phyloP scores from a whole-genome alignment of 176 grass and related monocot species.

The Carex cristatella region DNA sequence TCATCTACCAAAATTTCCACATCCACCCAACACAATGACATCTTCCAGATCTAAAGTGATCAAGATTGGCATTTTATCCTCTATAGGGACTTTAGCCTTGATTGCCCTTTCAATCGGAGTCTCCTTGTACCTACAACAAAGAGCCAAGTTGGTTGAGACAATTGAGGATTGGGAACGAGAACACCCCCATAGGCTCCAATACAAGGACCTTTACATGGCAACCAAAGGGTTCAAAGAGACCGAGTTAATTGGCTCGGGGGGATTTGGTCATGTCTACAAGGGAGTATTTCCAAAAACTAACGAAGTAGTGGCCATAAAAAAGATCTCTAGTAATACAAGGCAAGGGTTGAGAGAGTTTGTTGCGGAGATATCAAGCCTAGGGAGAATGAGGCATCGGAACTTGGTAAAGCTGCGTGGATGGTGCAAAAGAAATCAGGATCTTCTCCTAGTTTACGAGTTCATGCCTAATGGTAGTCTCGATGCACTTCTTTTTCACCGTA shows the following conservation, averaged over 20 bases:
- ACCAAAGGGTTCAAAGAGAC: conserved; percentile 41
- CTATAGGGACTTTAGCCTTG: conserved; percentile 8
- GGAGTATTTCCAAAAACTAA: conserved; percentile 24
- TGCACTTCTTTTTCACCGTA: conserved; percentile 3
- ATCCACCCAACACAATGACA: not conserved
- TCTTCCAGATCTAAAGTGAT: conserved; percentile 21
- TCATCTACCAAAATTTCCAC: conserved; percentile 2
- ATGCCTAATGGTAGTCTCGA: conserved; percentile 45
- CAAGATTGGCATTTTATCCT: not conserved
- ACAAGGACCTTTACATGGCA: conserved; percentile 31
- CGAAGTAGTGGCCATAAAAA: conserved; percentile 38
- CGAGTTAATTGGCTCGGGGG: conserved; percentile 30
- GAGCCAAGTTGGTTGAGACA: conserved; percentile 24
- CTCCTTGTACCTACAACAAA: conserved; percentile 12
- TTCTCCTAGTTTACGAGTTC: conserved; percentile 36
- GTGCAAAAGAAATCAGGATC: conserved; percentile 37
- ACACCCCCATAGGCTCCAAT: conserved; percentile 36
- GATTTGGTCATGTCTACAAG: conserved; percentile 44
- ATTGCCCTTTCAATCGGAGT: not conserved
- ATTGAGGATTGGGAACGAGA: conserved; percentile 43
- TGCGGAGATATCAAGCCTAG: conserved; percentile 39
- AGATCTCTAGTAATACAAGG: conserved; percentile 24
- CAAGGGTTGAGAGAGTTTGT: conserved; percentile 55
- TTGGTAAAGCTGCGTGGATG: conserved; percentile 40
- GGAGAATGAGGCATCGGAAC: conserved; percentile 41